Percentiles rank a stretch among this genome's conserved stretches.
Evolutionary conservation across 768 basidiomycete species (phyloP).

Genomic region (Filobasidium floriforme): DNA sequence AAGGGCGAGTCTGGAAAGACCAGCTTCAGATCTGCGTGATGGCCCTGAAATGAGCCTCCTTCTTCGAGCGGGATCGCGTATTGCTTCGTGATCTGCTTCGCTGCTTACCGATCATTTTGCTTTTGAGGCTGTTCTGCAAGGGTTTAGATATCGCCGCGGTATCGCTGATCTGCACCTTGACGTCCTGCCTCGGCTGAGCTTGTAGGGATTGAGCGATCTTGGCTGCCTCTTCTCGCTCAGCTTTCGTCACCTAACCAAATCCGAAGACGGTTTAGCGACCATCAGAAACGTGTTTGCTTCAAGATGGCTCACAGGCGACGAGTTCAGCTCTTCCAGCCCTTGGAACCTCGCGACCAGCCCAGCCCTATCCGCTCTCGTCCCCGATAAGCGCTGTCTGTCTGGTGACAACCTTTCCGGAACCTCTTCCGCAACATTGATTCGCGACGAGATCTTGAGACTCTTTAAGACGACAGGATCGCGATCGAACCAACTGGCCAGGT

Average conservation of each 20-base stretch:
- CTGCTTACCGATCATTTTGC: constrained; percentile 38
- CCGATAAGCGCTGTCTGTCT: background rate
- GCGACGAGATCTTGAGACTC: background rate
- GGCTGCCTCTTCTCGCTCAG: constrained; percentile 33
- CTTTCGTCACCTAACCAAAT: constrained; percentile 12
- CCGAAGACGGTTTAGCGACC: too few species aligned
- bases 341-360: constrained; percentile 34
- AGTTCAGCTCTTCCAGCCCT: constrained; percentile 31
- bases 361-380: constrained; percentile 25
- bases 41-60: background rate
- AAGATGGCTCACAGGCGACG: constrained; percentile 14
- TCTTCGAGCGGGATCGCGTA: background rate
- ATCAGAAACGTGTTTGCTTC: background rate
- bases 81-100: background rate
- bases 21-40: constrained; percentile 7
- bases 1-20: background rate
- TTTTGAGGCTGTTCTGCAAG: constrained; percentile 19
- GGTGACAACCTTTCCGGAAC: too few species aligned
- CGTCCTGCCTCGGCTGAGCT: background rate
- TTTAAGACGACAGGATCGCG: background rate
- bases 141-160: background rate
- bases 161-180: background rate
- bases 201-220: background rate
- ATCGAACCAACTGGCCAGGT: background rate
- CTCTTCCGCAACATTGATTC: too few species aligned